Percentiles rank a stretch among this genome's conserved stretches.
Evolutionary conservation across 73 alveolate species (phyloP).

Genomic region (Blepharisma stoltei): DNA sequence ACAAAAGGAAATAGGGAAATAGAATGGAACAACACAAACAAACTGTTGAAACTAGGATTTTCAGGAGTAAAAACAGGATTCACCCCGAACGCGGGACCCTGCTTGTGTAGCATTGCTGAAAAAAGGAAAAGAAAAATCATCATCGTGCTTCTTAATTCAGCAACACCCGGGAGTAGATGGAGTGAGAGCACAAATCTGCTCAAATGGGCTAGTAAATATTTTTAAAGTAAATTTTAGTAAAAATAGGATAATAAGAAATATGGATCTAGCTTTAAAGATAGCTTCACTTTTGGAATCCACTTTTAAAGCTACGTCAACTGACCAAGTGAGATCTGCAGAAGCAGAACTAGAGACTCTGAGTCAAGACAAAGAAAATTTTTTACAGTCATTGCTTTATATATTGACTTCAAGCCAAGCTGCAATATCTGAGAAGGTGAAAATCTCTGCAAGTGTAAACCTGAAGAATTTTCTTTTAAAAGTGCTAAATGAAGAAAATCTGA

Average conservation of each 20-base stretch:
- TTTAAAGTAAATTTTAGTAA: too few relatives aligned
- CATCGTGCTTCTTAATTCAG: not conserved
- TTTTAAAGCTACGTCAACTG: too few relatives aligned
- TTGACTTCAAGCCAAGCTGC: not conserved
- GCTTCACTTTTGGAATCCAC: too few relatives aligned
- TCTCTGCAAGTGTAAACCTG: slow-evolving; percentile 13
- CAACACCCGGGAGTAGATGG: not conserved
- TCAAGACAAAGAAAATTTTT: not conserved
- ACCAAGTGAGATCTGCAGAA: not conserved
- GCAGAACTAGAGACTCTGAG: not conserved
- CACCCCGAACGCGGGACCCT: slow-evolving; percentile 66
- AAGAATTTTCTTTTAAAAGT: not conserved
- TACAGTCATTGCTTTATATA: not conserved
- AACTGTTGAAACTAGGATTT: slow-evolving; percentile 56
- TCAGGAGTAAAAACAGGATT: slow-evolving; percentile 62
- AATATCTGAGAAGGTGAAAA: slow-evolving; percentile 1
- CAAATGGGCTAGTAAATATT: not conserved
- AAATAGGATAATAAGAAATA: too few relatives aligned
- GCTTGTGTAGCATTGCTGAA: slow-evolving; percentile 21
- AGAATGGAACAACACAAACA: slow-evolving; percentile 53
- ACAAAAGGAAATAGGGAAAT: not conserved
- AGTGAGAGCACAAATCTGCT: not conserved
- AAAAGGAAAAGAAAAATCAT: not conserved
- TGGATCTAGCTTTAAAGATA: too few relatives aligned
- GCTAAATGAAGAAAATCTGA: not conserved